A percentile compares a stretch with the other conserved stretches of the same genome.
These are phyloP conservation scores for Hevea brasiliensis DNA, from an alignment of 345 rosid species.

Conservation along the genomic window DNA sequence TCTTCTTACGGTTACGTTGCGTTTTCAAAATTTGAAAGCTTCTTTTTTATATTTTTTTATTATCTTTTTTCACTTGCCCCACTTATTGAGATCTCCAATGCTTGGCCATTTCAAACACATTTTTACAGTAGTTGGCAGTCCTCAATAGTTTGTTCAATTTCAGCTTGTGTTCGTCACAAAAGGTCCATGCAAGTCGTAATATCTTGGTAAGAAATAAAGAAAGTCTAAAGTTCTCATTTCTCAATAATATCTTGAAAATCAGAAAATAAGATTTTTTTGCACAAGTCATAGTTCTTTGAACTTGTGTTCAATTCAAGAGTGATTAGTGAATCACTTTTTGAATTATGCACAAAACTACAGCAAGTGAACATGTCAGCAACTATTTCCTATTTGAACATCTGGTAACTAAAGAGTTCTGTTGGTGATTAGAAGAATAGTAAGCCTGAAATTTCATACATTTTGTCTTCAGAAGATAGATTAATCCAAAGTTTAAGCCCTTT, in stretches of 20 bases:
- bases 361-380: no score
- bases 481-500: constrained; percentile 96
- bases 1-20: background rate
- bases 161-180: constrained; percentile 93
- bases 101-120: constrained; percentile 85
- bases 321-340: no score
- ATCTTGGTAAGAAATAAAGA: no score
- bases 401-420: background rate
- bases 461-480: constrained; percentile 74
- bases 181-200: no score
- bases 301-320: no score
- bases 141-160: constrained; percentile 79
- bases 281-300: no score
- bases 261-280: background rate
- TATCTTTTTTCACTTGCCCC: background rate
- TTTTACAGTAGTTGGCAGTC: constrained; percentile 69
- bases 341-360: background rate
- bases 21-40: background rate
- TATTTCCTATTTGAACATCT: no score
- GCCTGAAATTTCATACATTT: constrained; percentile 55
- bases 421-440: background rate
- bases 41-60: background rate
- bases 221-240: no score
- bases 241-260: background rate
- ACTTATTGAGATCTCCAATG: constrained; percentile 68